Evolutionary conservation across 75 land plant species (phyloP).

Genomic region (Pseudotsuga menziesii): DNA sequence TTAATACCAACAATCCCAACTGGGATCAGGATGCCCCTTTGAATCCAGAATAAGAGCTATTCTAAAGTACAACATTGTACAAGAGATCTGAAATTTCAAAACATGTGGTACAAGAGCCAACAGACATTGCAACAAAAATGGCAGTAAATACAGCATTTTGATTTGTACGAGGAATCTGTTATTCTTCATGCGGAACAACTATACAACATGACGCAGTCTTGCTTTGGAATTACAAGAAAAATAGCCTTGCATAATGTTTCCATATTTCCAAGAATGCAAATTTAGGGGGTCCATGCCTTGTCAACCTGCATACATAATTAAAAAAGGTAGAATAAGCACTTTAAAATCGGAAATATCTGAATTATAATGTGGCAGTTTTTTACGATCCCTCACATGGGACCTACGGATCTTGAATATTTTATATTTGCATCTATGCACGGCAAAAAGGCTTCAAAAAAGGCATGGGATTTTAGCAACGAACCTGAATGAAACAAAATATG

Average conservation of each 20-base stretch:
- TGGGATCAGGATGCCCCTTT: neutral
- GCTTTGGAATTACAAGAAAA: neutral
- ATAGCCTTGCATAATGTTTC: neutral
- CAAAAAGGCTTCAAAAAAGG: neutral
- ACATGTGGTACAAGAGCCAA: too few relatives aligned
- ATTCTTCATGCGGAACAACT: neutral
- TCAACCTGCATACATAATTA: slow-evolving; percentile 1
- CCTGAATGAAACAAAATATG: neutral
- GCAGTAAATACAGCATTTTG: neutral
- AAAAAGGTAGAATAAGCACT: neutral
- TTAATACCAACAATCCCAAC: neutral
- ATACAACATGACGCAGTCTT: slow-evolving; percentile 3
- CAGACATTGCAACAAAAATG: neutral
- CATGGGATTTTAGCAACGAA: neutral
- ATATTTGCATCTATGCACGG: neutral
- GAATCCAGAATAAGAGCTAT: neutral
- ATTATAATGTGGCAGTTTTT: neutral
- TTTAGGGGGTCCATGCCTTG: slow-evolving; percentile 1
- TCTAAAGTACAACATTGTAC: neutral
- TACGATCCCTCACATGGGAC: neutral
- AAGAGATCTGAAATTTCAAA: neutral
- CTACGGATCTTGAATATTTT: neutral
- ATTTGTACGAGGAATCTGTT: neutral
- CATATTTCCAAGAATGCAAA: neutral
- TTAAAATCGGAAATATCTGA: neutral